Evolutionary conservation across 1,284 basidiomycete species (phyloP).

Genomic region (Tremellales sp.): DNA sequence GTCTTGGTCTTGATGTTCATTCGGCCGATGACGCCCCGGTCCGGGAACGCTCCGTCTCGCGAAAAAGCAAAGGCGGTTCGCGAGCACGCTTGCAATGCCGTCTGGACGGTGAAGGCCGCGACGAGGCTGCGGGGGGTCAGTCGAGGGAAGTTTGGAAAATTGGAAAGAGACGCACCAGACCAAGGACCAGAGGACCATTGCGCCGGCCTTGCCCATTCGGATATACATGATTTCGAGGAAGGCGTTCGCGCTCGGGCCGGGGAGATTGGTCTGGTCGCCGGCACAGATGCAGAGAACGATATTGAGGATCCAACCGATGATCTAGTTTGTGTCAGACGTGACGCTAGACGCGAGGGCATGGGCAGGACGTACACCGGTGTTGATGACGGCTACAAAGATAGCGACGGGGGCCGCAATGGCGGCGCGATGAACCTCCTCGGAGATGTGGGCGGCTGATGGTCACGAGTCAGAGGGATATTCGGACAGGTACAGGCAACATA

Average conservation of each 20-base stretch:
- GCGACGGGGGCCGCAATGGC: constrained; percentile 81
- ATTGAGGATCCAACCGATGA: constrained; percentile 75
- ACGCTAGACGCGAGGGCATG: background rate
- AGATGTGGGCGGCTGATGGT: constrained; percentile 75
- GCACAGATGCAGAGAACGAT: constrained; percentile 79
- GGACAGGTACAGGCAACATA: background rate
- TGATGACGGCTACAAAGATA: constrained; percentile 80
- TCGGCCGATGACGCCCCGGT: constrained; percentile 71
- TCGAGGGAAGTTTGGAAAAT: background rate
- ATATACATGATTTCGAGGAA: constrained; percentile 71
- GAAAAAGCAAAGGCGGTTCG: constrained; percentile 80
- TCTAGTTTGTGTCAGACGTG: constrained; percentile 1
- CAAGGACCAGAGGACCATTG: constrained; percentile 64
- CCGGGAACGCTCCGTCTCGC: constrained; percentile 62
- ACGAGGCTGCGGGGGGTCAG: constrained; percentile 57
- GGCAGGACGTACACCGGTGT: constrained; percentile 61
- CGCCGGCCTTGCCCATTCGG: constrained; percentile 66
- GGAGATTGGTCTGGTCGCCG: constrained; percentile 39
- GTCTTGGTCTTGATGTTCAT: constrained; percentile 65
- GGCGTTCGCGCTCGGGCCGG: constrained; percentile 64
- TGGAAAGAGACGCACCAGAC: constrained; percentile 11
- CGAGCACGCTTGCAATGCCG: constrained; percentile 76
- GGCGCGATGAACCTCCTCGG: constrained; percentile 84
- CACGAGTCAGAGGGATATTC: background rate
- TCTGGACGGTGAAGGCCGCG: constrained; percentile 76